A percentile compares a stretch with the other conserved stretches of the same genome.
These are phyloP conservation scores for Margaritispora aquatica DNA, from an alignment of 495 filamentous ascomycete genomes.

Conservation along the genomic window DNA sequence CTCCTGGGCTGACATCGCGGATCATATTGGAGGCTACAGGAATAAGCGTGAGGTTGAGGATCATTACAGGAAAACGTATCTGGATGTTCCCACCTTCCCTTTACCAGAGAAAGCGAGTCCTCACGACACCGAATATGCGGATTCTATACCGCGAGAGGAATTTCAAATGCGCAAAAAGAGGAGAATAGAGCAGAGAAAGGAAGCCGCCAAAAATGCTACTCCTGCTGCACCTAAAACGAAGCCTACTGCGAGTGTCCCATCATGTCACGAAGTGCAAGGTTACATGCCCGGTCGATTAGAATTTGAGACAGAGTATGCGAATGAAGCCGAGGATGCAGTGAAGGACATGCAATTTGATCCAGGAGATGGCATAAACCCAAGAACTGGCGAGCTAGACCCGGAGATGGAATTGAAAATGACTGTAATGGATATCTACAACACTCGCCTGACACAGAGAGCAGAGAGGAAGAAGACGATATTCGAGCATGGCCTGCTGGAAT, in stretches of 20 bases:
- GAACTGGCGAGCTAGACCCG: conserved; percentile 77
- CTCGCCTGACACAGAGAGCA: conserved; percentile 81
- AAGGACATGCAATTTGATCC: conserved; percentile 98
- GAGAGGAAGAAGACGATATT: conserved; percentile 96
- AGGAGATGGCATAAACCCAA: conserved; percentile 80
- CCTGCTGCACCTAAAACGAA: conserved; percentile 89
- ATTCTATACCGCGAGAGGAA: conserved; percentile 77
- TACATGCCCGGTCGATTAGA: conserved; percentile 98
- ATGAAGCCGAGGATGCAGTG: conserved; percentile 96
- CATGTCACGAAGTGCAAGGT: conserved; percentile 95
- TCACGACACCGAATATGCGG: conserved; percentile 65
- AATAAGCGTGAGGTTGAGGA: conserved; percentile 91
- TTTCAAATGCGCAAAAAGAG: conserved; percentile 94
- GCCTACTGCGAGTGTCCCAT: conserved; percentile 85
- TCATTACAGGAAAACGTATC: conserved; percentile 84
- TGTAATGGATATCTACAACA: conserved; percentile 98
- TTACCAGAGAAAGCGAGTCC: conserved; percentile 80
- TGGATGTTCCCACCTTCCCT: conserved; percentile 77
- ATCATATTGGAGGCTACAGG: conserved; percentile 93
- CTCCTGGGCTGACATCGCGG: conserved; percentile 96
- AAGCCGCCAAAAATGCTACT: conserved; percentile 76
- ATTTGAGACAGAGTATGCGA: conserved; percentile 96
- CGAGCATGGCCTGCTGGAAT: conserved; percentile 88
- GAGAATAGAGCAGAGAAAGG: conserved; percentile 86
- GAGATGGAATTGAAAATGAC: conserved; percentile 97